These are phyloP conservation scores for Pseudopithomyces maydicus DNA, from an alignment of 2,329 filamentous ascomycete genomes.

Conservation along the genomic window DNA sequence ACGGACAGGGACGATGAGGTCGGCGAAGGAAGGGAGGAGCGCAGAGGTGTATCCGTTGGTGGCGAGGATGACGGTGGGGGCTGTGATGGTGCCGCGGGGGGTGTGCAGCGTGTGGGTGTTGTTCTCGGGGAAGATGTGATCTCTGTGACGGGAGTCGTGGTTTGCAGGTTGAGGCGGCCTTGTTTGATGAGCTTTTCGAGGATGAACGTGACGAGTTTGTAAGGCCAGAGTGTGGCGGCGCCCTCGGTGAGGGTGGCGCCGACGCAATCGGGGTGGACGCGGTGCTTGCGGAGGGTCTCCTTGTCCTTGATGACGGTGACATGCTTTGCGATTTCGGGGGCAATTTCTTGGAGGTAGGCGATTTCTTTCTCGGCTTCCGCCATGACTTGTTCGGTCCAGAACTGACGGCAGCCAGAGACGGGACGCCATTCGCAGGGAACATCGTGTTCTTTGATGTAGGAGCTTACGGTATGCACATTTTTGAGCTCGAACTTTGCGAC, in stretches of 20 bases:
- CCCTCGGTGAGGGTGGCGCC: conserved; percentile 69
- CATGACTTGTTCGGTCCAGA: conserved; percentile 63
- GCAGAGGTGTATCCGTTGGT: conserved; percentile 85
- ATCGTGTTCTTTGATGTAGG: conserved; percentile 60
- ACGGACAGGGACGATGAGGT: conserved; percentile 76
- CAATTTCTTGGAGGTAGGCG: conserved; percentile 52
- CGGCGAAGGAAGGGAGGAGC: conserved; percentile 70
- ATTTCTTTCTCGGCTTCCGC: conserved; percentile 58
- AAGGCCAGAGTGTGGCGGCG: conserved; percentile 78
- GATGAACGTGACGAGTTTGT: conserved; percentile 78
- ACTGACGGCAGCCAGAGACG: conserved; percentile 67
- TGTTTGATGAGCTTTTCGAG: conserved; percentile 63
- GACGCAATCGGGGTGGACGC: conserved; percentile 53
- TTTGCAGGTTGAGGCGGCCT: conserved; percentile 71
- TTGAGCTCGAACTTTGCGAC: conserved; percentile 74
- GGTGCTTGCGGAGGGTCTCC: conserved; percentile 56
- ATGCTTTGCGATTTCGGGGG: conserved; percentile 61
- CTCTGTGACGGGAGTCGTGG: conserved; percentile 66
- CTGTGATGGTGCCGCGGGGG: conserved; percentile 66
- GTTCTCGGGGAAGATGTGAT: conserved; percentile 27
- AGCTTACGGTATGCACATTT: conserved; percentile 66
- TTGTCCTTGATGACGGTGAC: conserved; percentile 49
- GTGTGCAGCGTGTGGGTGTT: conserved; percentile 68
- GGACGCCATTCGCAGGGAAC: conserved; percentile 74
- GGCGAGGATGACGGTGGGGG: conserved; percentile 72